Conservation (phyloP, 169 alveolate genomes). For the Blepharisma undulans region DNA sequence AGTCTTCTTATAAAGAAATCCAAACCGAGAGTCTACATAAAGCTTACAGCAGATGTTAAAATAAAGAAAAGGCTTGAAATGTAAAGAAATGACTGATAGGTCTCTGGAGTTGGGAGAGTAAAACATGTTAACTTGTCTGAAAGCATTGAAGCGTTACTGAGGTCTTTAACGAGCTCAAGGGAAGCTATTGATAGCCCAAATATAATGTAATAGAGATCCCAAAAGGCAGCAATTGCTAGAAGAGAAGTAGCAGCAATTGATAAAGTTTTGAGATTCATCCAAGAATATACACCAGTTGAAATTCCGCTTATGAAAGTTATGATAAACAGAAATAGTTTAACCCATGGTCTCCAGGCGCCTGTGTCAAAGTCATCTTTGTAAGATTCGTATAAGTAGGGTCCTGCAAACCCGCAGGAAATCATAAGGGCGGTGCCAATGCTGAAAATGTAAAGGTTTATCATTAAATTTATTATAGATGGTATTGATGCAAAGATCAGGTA, state of each 20-base stretch:
- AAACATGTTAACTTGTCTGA: background rate
- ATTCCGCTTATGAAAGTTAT: background rate
- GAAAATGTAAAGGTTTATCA: background rate
- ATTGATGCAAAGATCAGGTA: too few species aligned
- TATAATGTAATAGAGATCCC: background rate
- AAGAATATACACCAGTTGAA: background rate
- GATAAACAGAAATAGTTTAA: background rate
- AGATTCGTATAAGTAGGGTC: background rate
- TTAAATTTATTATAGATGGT: background rate
- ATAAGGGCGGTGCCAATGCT: background rate
- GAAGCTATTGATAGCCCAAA: background rate
- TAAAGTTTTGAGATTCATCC: background rate
- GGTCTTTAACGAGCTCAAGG: background rate
- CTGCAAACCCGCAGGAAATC: background rate
- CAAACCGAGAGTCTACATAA: background rate
- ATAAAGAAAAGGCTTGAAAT: background rate
- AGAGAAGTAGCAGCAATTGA: background rate
- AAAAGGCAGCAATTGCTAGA: background rate
- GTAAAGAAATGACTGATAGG: background rate
- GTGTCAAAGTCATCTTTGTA: background rate
- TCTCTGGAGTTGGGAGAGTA: background rate
- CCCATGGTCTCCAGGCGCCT: background rate
- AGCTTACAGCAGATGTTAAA: background rate
- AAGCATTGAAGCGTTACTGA: background rate
- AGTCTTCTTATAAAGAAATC: background rate